These are phyloP conservation scores for Helichrysum umbraculigerum DNA, from an alignment of 129 eudicot genomes.

Conservation along the genomic window DNA sequence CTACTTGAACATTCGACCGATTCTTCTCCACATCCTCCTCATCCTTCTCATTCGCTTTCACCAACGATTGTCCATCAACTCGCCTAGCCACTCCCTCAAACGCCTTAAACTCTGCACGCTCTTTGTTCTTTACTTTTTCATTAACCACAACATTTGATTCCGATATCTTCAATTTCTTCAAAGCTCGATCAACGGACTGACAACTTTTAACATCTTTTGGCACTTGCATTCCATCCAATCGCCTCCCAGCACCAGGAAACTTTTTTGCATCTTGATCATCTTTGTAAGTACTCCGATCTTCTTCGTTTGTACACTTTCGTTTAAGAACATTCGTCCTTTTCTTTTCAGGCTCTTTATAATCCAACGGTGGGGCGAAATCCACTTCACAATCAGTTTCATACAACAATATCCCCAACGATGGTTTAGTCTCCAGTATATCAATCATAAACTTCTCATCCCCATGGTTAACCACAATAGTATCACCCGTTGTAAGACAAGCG, in stretches of 20 bases:
- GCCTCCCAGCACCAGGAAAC: conserved; percentile 15
- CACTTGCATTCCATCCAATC: no score
- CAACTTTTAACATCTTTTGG: background rate
- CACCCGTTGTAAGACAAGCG: conserved; percentile 4
- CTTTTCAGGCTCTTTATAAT: conserved; percentile 40
- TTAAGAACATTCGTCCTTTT: background rate
- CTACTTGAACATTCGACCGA: background rate
- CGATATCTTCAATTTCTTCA: background rate
- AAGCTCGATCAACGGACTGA: background rate
- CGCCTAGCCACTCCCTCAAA: background rate
- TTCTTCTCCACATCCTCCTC: background rate
- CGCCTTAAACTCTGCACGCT: background rate
- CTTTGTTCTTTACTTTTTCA: background rate
- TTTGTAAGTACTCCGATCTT: no score
- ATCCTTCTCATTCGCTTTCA: background rate
- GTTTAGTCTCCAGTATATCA: conserved; percentile 33
- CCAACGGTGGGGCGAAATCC: conserved; percentile 41
- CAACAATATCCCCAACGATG: conserved; percentile 12
- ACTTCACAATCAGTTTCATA: conserved; percentile 43
- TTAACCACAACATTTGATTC: background rate
- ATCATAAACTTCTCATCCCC: conserved; percentile 8
- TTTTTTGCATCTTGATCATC: conserved; percentile 11
- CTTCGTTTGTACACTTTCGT: no score
- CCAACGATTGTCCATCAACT: background rate
- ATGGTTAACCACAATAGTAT: conserved; percentile 25